phyloP scores from a whole-genome alignment of 768 basidiomycete genomes.

The Suillus cothurnatus region DNA sequence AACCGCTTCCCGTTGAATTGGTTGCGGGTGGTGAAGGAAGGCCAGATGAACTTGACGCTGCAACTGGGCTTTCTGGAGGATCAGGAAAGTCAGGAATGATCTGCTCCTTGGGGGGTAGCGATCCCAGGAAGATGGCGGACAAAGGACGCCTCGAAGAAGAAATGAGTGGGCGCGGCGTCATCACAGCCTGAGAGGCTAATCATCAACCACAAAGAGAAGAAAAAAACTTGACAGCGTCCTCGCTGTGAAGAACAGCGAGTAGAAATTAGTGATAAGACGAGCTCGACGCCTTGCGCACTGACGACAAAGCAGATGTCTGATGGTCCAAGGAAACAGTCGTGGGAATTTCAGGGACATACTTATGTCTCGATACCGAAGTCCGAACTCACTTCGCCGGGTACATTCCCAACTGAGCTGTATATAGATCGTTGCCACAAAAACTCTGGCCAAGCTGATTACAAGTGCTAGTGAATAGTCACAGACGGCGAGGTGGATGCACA shows the following conservation, averaged over 20 bases:
- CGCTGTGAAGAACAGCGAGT: slow-evolving; percentile 30
- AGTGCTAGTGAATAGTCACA: not conserved
- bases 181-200: slow-evolving; percentile 33
- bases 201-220: slow-evolving; percentile 28
- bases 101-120: slow-evolving; percentile 41
- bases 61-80: slow-evolving; percentile 61
- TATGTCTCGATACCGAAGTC: slow-evolving; percentile 27
- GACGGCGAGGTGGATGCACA: not conserved
- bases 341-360: slow-evolving; percentile 21
- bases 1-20: slow-evolving; percentile 82
- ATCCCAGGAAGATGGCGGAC: slow-evolving; percentile 62
- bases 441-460: not conserved
- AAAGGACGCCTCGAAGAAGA: slow-evolving; percentile 53
- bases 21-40: slow-evolving; percentile 84
- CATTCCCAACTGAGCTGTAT: not conserved
- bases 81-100: slow-evolving; percentile 68
- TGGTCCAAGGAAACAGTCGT: slow-evolving; percentile 25
- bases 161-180: slow-evolving; percentile 52
- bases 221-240: slow-evolving; percentile 13
- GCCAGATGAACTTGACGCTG: slow-evolving; percentile 58
- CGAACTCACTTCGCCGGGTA: not conserved
- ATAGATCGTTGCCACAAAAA: not conserved
- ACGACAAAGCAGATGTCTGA: slow-evolving; percentile 12
- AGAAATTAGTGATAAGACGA: slow-evolving; percentile 22
- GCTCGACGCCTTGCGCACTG: slow-evolving; percentile 17